These are phyloP conservation scores for Leonotis leonurus DNA, from an alignment of 257 asterid species.

Conservation along the genomic window DNA sequence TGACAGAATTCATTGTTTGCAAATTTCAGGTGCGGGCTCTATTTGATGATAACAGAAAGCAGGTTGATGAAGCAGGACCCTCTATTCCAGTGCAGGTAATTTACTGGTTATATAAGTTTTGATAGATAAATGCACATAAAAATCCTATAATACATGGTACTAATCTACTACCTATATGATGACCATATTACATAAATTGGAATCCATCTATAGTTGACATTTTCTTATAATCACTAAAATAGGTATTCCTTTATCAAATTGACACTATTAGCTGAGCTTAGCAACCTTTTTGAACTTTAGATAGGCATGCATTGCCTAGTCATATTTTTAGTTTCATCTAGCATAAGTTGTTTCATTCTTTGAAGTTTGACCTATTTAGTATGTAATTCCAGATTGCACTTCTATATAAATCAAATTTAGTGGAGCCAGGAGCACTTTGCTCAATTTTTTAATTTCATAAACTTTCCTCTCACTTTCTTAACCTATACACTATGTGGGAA, in stretches of 20 bases:
- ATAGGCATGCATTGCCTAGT: neutral
- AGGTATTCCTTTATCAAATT: slow-evolving; percentile 1
- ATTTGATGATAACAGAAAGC: slow-evolving; percentile 78
- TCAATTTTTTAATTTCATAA: neutral
- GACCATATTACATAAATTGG: neutral
- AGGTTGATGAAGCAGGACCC: slow-evolving; percentile 78
- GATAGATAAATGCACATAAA: neutral
- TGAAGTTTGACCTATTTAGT: neutral
- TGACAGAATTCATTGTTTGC: slow-evolving; percentile 20
- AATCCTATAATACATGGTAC: neutral
- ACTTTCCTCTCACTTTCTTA: neutral
- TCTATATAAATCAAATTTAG: neutral
- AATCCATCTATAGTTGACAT: neutral
- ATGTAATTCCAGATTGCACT: neutral
- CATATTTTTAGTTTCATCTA: neutral
- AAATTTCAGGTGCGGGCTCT: slow-evolving; percentile 78
- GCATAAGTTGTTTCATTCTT: neutral
- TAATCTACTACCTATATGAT: neutral
- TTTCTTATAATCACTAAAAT: neutral
- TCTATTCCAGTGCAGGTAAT: slow-evolving; percentile 91
- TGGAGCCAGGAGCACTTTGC: neutral
- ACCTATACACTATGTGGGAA: neutral
- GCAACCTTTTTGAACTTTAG: neutral
- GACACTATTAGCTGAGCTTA: neutral
- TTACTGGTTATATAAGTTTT: neutral